These are phyloP conservation scores for Coemansia sp. DNA, from an alignment of 192 early-diverging fungal genomes.

Conservation along the genomic window DNA sequence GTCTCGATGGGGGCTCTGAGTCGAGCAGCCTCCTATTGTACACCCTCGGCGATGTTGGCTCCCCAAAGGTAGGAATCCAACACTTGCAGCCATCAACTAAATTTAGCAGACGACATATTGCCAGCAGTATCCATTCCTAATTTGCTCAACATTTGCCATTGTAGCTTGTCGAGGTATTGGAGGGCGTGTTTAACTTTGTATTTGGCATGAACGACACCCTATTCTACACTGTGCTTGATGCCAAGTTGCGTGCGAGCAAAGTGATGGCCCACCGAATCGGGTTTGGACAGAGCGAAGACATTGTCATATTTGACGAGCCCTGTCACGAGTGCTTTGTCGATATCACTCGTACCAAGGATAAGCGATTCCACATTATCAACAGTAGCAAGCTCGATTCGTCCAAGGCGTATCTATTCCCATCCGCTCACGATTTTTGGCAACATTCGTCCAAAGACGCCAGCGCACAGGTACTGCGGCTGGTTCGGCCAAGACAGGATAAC, in stretches of 20 bases:
- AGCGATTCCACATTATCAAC: conserved; percentile 67
- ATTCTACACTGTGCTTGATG: conserved; percentile 72
- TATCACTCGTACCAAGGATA: conserved; percentile 75
- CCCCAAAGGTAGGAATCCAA: conserved; percentile 20
- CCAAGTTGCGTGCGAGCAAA: conserved; percentile 67
- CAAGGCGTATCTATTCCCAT: conserved; percentile 62
- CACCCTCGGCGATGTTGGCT: conserved; percentile 11
- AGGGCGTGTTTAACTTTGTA: conserved; percentile 65
- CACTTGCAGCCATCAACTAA: neutral
- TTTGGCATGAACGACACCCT: conserved; percentile 60
- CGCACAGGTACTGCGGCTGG: conserved; percentile 33
- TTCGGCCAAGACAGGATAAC: conserved; percentile 60
- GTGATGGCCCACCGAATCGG: conserved; percentile 46
- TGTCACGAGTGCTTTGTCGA: conserved; percentile 75
- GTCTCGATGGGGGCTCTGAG: conserved; percentile 20
- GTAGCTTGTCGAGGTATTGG: conserved; percentile 52
- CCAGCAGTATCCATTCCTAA: neutral
- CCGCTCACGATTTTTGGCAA: conserved; percentile 22
- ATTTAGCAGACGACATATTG: neutral
- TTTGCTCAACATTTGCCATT: neutral
- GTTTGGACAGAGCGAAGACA: conserved; percentile 11
- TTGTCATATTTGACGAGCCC: conserved; percentile 63
- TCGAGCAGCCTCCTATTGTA: conserved; percentile 37
- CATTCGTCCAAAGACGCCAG: neutral
- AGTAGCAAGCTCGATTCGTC: conserved; percentile 74